Conservation (phyloP, 164 flowering plant species). For the Stephania cephalantha region DNA sequence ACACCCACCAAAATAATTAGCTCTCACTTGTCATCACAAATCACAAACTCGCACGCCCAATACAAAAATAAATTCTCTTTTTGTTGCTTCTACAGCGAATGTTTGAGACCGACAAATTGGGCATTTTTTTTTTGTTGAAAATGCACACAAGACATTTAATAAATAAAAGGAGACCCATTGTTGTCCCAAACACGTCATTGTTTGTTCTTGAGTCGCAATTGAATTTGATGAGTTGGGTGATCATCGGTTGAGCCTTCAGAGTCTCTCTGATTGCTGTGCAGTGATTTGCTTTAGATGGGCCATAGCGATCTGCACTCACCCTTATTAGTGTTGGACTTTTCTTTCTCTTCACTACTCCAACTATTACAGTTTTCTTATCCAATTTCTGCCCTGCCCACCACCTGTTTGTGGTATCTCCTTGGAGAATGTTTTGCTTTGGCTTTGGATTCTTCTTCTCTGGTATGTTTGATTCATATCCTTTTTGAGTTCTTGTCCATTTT, state of each 20-base stretch:
- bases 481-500: slow-evolving; percentile 1
- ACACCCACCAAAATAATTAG: not conserved
- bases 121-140: not conserved
- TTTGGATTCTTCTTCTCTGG: slow-evolving; percentile 17
- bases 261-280: not conserved
- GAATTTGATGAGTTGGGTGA: slow-evolving; percentile 24
- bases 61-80: not conserved
- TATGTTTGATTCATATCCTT: slow-evolving; percentile 7
- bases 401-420: slow-evolving; percentile 10
- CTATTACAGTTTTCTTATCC: slow-evolving; percentile 9
- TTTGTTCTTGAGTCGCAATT: slow-evolving; percentile 30
- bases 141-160: not conserved
- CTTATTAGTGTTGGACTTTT: slow-evolving; percentile 18
- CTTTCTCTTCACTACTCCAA: slow-evolving; percentile 24
- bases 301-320: slow-evolving; percentile 29
- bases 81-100: not conserved
- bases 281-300: slow-evolving; percentile 29
- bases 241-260: slow-evolving; percentile 11
- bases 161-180: slow-evolving; percentile 8
- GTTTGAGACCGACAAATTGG: not conserved
- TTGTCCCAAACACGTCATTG: not conserved
- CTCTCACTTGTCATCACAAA: not conserved
- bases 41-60: not conserved
- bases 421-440: slow-evolving; percentile 4
- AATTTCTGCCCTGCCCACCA: slow-evolving; percentile 11